Percentiles rank a stretch among this genome's conserved stretches.
These are phyloP conservation scores for Biscogniauxia mediterranea DNA, from an alignment of 2,329 filamentous ascomycete species.

Conservation along the genomic window DNA sequence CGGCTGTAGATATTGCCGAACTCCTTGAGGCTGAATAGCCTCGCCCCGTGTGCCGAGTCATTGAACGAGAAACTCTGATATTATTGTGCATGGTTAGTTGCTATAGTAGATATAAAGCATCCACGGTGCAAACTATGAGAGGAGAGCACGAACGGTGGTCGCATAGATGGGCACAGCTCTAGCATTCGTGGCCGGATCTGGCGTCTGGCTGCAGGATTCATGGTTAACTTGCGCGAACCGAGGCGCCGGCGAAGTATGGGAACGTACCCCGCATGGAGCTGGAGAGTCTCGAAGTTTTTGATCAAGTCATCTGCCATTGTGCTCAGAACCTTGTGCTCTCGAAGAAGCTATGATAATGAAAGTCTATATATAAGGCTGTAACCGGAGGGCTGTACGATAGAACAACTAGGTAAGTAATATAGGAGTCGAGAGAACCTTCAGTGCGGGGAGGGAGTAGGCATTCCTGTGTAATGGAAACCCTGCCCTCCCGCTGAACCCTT, in stretches of 20 bases:
- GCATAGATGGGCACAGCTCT: slow-evolving; percentile 96
- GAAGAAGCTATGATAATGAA: slow-evolving; percentile 5
- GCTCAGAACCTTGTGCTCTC: slow-evolving; percentile 7
- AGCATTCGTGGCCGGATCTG: slow-evolving; percentile 79
- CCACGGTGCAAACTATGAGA: neutral
- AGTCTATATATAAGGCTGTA: neutral
- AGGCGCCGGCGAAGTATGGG: neutral
- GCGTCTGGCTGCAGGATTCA: slow-evolving; percentile 60
- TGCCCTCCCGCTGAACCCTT: neutral
- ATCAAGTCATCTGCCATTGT: slow-evolving; percentile 47
- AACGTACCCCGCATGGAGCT: slow-evolving; percentile 77
- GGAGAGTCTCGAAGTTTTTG: slow-evolving; percentile 77
- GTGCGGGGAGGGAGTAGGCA: neutral
- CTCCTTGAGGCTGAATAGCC: slow-evolving; percentile 95
- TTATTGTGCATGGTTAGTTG: slow-evolving; percentile 4
- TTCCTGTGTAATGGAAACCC: neutral
- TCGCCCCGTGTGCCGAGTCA: slow-evolving; percentile 91
- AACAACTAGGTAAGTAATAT: neutral
- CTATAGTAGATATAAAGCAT: neutral
- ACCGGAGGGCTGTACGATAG: no score
- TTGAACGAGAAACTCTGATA: slow-evolving; percentile 83
- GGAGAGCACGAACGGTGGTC: slow-evolving; percentile 57
- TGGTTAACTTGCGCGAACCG: neutral
- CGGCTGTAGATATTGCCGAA: slow-evolving; percentile 97
- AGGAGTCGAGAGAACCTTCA: neutral